These are phyloP conservation scores for Syzygium malaccense DNA, from an alignment of 441 rosid genomes.

Conservation along the genomic window DNA sequence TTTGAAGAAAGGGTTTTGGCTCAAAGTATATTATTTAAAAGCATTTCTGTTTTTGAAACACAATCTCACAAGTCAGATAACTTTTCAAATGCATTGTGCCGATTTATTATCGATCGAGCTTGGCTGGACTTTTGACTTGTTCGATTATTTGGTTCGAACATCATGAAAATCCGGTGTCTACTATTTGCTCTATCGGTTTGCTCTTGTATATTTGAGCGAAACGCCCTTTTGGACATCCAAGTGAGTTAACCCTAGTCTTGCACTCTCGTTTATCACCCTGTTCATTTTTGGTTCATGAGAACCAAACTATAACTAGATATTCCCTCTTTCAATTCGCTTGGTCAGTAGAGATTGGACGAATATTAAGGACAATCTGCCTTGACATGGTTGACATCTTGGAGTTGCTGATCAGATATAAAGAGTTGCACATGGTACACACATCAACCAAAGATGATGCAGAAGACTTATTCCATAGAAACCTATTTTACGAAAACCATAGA, in stretches of 20 bases:
- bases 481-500: not conserved
- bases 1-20: not conserved
- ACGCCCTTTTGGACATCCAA: not conserved
- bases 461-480: not conserved
- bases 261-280: not conserved
- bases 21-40: not conserved
- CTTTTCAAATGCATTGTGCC: not conserved
- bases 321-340: not conserved
- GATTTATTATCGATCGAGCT: not conserved
- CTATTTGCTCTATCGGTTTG: not conserved
- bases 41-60: not conserved
- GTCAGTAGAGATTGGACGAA: not conserved
- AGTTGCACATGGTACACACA: not conserved
- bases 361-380: not conserved
- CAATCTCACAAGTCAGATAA: not conserved
- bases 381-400: not conserved
- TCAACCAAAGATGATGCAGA: not conserved
- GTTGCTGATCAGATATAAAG: not conserved
- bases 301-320: not conserved
- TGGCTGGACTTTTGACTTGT: not conserved
- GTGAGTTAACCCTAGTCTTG: not conserved
- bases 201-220: not conserved
- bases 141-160: not conserved
- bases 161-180: not conserved
- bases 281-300: not conserved